These are phyloP conservation scores for Krasilnikovozyma curviuscula DNA, from an alignment of 768 basidiomycete genomes.

Conservation along the genomic window DNA sequence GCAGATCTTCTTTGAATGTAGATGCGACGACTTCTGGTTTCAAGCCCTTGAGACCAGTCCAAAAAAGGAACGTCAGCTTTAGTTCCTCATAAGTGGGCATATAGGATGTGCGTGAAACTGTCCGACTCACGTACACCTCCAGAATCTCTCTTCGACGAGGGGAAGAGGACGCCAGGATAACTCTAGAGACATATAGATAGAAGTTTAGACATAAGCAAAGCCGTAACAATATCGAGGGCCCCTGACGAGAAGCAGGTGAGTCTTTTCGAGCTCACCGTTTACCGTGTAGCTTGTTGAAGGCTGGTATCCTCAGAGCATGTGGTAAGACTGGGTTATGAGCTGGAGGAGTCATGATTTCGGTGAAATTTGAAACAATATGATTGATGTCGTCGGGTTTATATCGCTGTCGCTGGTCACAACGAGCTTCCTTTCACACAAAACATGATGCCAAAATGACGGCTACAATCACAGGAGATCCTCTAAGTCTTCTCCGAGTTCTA, in stretches of 20 bases:
- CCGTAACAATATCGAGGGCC: background rate
- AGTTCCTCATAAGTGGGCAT: background rate
- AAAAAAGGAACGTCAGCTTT: background rate
- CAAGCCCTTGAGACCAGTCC: constrained; percentile 32
- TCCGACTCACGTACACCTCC: constrained; percentile 45
- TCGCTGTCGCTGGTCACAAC: too few species aligned
- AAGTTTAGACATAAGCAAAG: background rate
- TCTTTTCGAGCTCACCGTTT: constrained; percentile 32
- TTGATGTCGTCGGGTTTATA: too few species aligned
- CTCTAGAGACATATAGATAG: too few species aligned
- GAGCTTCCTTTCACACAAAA: too few species aligned
- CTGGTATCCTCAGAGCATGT: constrained; percentile 22
- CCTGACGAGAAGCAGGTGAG: background rate
- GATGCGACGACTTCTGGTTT: constrained; percentile 54
- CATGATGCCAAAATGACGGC: too few species aligned
- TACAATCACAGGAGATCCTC: too few species aligned
- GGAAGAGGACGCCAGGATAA: constrained; percentile 71
- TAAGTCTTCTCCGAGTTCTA: too few species aligned
- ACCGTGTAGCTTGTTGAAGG: constrained; percentile 42
- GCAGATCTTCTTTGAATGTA: constrained; percentile 60
- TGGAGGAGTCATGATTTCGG: too few species aligned
- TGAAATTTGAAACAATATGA: too few species aligned
- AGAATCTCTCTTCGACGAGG: constrained; percentile 72
- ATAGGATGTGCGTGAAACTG: background rate
- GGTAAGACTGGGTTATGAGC: constrained; percentile 16